These are phyloP conservation scores for Linderniella brevidens DNA, from an alignment of 257 asterid genomes.

Conservation along the genomic window DNA sequence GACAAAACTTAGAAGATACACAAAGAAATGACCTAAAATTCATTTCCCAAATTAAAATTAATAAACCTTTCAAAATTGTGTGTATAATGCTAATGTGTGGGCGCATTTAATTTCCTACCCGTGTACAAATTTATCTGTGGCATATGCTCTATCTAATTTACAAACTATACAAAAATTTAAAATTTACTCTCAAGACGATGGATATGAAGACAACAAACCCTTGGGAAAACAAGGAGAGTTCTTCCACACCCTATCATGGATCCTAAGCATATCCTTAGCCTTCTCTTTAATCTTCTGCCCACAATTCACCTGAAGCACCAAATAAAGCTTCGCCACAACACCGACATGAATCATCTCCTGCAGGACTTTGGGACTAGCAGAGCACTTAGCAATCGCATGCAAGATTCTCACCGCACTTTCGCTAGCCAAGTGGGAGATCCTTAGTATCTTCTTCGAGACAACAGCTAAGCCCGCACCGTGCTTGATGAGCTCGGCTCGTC, in stretches of 20 bases:
- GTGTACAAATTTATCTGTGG: no score
- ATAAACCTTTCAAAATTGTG: no score
- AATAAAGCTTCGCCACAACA: constrained; percentile 56
- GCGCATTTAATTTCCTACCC: no score
- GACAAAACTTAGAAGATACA: no score
- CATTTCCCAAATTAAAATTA: no score
- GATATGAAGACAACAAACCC: constrained; percentile 35
- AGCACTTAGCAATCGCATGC: constrained; percentile 24
- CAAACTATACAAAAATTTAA: no score
- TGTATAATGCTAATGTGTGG: no score
- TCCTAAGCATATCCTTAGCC: constrained; percentile 29
- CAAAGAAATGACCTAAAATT: no score
- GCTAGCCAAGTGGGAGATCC: constrained; percentile 56
- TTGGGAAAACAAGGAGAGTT: constrained; percentile 46
- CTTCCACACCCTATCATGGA: constrained; percentile 71
- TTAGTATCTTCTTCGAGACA: constrained; percentile 57
- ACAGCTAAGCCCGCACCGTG: constrained; percentile 63
- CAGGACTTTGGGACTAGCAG: constrained; percentile 34
- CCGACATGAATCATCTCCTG: constrained; percentile 63
- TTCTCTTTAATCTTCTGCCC: constrained; percentile 32
- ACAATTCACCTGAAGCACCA: constrained; percentile 45
- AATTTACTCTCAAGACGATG: constrained; percentile 9
- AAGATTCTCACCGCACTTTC: constrained; percentile 44
- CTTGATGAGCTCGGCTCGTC: constrained; percentile 48
- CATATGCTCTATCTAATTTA: no score